Evolutionary conservation across 192 early-diverging fungal genomes (phyloP).

Genomic region (Coemansia sp.): DNA sequence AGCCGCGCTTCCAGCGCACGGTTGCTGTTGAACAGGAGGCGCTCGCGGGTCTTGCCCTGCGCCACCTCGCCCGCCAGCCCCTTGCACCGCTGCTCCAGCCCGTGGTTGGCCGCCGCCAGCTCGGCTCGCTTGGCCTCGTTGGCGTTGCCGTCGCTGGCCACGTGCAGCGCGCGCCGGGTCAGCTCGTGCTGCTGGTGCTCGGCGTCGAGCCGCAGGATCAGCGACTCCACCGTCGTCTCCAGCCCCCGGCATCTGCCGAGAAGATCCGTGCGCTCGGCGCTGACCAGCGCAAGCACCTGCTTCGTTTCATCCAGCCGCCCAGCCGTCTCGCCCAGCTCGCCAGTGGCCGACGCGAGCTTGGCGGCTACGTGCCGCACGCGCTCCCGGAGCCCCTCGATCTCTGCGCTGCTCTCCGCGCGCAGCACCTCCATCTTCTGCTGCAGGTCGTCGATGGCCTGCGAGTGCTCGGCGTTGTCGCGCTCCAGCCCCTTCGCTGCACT

Average conservation of each 20-base stretch:
- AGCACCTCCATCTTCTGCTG: neutral
- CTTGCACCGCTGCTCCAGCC: slow-evolving; percentile 1
- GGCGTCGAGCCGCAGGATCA: neutral
- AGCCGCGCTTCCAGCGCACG: slow-evolving; percentile 27
- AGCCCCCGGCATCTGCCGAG: neutral
- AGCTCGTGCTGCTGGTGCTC: slow-evolving; percentile 4
- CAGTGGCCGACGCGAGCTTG: neutral
- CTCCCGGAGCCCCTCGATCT: slow-evolving; percentile 4
- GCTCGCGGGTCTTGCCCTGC: slow-evolving; percentile 15
- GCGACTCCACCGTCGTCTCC: slow-evolving; percentile 1
- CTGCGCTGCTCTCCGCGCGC: neutral
- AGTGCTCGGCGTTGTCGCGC: neutral
- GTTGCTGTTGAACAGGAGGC: slow-evolving; percentile 16
- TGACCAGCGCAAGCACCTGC: neutral
- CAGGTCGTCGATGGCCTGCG: slow-evolving; percentile 11
- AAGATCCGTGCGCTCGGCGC: slow-evolving; percentile 3
- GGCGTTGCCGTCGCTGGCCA: slow-evolving; percentile 13
- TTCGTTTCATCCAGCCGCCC: neutral
- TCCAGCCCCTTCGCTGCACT: slow-evolving; percentile 3
- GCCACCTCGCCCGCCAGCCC: neutral
- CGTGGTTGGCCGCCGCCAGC: neutral
- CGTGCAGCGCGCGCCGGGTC: neutral
- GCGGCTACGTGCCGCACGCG: slow-evolving; percentile 3
- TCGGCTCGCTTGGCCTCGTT: slow-evolving; percentile 3
- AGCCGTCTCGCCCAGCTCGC: neutral